Base-by-base conservation (phyloP, 75 land plant genomes). In the Sequoia sempervirens region DNA sequence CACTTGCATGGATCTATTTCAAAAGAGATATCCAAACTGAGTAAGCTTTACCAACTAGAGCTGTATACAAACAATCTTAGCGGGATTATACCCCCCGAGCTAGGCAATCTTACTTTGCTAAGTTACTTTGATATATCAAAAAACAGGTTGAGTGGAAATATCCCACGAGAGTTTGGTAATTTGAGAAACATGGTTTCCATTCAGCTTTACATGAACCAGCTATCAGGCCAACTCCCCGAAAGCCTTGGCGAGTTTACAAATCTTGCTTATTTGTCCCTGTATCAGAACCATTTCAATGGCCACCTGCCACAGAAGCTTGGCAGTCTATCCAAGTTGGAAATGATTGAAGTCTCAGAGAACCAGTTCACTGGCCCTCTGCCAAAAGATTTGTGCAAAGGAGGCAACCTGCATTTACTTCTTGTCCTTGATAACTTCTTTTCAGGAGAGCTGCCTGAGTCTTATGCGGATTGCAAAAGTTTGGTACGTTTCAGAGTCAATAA, bases 281-380 rank as follows among this genome's bases (percentile, higher is more conserved):
- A 92, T 47, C 64, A 64, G 86, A 97, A 97, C 72, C 75, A 43
- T 50, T 88, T 97, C 74, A 85, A 90, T 8, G 99, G 96, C 26
- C 75, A 80, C 26, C 84, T 97, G 23, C 99, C 99, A 18, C 70
- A 47, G 13, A 75, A 58, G 28, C 85, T 96, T 66, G 99, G 99
- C 37, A 80, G 83, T 23, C 80, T 82, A 40, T 91, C 95, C 12
- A 64, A 84, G 2, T 61, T 97, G 56, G 34, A 83, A 43, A 87
- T 88, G 32, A 84, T 97, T 23, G 95, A 96, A 74, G 54, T 93
- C 81, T 96, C 98, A 20, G 91, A 89, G 75, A 96, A 96, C 75
- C 66, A 32, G 11, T 84, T 96, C 53, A 82, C 88, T 18, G 97
- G 98, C 23, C 83, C 74, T 81, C 82, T 94, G 75, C 92, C 92